phyloP scores from a whole-genome alignment of 2,329 filamentous ascomycete species.

The Amylocarpus encephaloides region DNA sequence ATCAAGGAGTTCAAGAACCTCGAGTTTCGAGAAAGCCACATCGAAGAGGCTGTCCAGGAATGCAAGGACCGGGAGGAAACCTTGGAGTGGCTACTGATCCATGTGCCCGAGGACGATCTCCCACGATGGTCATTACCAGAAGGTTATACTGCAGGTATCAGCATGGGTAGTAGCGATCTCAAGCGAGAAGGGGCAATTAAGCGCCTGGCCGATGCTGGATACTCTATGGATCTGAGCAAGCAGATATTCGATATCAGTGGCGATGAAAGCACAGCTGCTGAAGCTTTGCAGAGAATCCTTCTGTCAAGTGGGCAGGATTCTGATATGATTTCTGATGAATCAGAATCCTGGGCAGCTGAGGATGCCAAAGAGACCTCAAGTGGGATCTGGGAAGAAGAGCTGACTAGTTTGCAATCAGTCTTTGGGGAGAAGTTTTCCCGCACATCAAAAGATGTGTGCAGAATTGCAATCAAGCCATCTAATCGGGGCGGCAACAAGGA shows the following conservation, averaged over 20 bases:
- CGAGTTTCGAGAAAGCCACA: constrained; percentile 83
- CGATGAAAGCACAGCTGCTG: constrained; percentile 72
- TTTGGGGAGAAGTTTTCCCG: constrained; percentile 67
- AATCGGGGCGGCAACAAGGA: constrained; percentile 43
- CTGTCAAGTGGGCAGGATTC: constrained; percentile 41
- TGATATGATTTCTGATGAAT: constrained; percentile 30
- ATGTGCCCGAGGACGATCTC: constrained; percentile 96
- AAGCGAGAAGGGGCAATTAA: constrained; percentile 77
- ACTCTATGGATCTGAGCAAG: constrained; percentile 76
- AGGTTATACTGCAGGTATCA: constrained; percentile 84
- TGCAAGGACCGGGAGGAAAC: constrained; percentile 91
- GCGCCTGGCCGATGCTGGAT: constrained; percentile 74
- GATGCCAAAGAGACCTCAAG: constrained; percentile 45
- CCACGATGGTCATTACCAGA: constrained; percentile 88
- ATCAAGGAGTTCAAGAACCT: constrained; percentile 69
- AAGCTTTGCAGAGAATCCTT: constrained; percentile 68
- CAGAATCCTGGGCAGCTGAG: constrained; percentile 35
- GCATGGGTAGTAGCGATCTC: constrained; percentile 74
- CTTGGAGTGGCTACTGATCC: constrained; percentile 91
- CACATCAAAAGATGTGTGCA: constrained; percentile 57
- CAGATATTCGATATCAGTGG: constrained; percentile 64
- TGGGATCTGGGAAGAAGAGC: constrained; percentile 78
- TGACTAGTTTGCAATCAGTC: constrained; percentile 76
- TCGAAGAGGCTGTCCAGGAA: constrained; percentile 77
- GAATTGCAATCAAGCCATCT: constrained; percentile 57